A percentile compares a stretch with the other conserved stretches of the same genome.
These are phyloP conservation scores for Cephalotrichum gorgonifer DNA, from an alignment of 2,329 filamentous ascomycete genomes.

Conservation along the genomic window DNA sequence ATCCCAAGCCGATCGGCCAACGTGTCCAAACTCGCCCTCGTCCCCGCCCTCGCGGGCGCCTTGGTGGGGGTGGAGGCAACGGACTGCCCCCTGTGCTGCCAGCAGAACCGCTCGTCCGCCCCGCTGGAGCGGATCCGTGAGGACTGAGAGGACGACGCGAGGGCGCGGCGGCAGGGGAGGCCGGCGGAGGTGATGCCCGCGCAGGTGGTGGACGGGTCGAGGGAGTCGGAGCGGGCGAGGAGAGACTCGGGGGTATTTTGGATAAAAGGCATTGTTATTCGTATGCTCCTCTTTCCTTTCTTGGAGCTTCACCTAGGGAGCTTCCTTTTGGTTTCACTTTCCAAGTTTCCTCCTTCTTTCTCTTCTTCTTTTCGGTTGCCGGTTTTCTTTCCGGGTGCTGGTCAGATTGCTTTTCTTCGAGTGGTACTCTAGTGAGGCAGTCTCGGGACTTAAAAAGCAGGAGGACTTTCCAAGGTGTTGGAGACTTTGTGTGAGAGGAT, in stretches of 20 bases:
- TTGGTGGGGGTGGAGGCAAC: constrained; percentile 32
- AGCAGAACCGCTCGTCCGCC: constrained; percentile 57
- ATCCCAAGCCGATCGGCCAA: constrained; percentile 70
- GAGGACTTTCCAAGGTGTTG: too few species aligned
- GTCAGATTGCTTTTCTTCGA: too few species aligned
- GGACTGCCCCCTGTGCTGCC: constrained; percentile 91
- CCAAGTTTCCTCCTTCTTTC: too few species aligned
- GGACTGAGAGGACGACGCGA: constrained; percentile 20
- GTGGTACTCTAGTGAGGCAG: too few species aligned
- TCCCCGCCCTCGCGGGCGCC: constrained; percentile 21
- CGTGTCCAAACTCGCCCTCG: constrained; percentile 63
- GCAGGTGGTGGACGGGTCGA: constrained; percentile 75
- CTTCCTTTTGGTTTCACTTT: too few species aligned
- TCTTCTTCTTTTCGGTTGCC: too few species aligned
- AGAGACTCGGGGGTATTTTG: constrained; percentile 67
- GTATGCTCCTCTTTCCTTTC: too few species aligned
- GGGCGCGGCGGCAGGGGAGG: constrained; percentile 68
- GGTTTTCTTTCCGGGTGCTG: too few species aligned
- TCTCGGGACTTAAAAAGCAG: too few species aligned
- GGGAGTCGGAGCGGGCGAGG: constrained; percentile 71
- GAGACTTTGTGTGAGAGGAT: too few species aligned
- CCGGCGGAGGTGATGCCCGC: constrained; percentile 76
- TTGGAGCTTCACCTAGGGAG: too few species aligned
- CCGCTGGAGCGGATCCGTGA: neutral
- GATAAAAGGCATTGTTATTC: constrained; percentile 29